phyloP scores from a whole-genome alignment of 768 basidiomycete genomes.

The Pleurotus tuoliensis region DNA sequence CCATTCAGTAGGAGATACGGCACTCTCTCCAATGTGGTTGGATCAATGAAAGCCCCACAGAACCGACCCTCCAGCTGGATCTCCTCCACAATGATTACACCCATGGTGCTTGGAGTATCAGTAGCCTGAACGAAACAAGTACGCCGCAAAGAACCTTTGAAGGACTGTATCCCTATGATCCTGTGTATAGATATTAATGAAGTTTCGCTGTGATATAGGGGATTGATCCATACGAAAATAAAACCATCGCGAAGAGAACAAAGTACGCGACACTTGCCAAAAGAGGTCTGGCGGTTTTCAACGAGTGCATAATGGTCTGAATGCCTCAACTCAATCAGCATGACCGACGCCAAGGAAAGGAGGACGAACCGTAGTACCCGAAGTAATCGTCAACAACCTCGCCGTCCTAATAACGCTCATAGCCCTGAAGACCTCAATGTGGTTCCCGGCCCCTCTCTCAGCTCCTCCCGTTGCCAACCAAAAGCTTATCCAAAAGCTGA shows the following conservation, averaged over 20 bases:
- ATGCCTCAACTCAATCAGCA: conserved; percentile 9
- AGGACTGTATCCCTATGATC: conserved; percentile 92
- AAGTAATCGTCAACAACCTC: conserved; percentile 80
- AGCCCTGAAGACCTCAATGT: conserved; percentile 87
- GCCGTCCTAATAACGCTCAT: conserved; percentile 82
- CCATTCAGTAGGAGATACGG: conserved; percentile 28
- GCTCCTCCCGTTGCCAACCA: conserved; percentile 59
- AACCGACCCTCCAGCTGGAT: conserved; percentile 46
- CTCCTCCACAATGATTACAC: conserved; percentile 41
- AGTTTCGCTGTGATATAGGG: too few species aligned
- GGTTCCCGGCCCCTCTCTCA: conserved; percentile 57
- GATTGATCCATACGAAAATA: conserved; percentile 70
- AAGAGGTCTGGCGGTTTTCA: conserved; percentile 89
- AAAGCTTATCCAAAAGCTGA: conserved; percentile 87
- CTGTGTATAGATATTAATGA: conserved; percentile 28
- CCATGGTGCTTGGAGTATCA: neutral
- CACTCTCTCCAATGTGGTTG: conserved; percentile 46
- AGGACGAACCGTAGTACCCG: conserved; percentile 79
- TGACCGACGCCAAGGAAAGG: neutral
- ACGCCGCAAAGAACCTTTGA: conserved; percentile 78
- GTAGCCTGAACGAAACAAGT: conserved; percentile 54
- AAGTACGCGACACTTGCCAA: conserved; percentile 89
- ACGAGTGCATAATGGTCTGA: conserved; percentile 81
- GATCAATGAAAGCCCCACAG: conserved; percentile 82
- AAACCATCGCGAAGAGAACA: conserved; percentile 80